Evolutionary conservation across 495 filamentous ascomycete species (phyloP).

Genomic region (Aspergillus mulundensis): DNA sequence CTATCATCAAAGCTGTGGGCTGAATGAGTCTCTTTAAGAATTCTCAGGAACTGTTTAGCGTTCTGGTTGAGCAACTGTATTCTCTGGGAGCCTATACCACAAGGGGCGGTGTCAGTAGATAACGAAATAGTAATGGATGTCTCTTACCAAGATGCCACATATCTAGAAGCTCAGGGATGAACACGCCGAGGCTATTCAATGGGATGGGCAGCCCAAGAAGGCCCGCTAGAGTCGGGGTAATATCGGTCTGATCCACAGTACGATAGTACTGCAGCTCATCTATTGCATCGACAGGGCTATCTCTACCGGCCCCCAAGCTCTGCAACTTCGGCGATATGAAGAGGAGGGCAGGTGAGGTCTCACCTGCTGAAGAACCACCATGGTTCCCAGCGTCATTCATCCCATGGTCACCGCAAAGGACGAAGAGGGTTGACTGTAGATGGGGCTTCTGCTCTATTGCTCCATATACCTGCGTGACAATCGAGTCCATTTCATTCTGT

Average conservation of each 20-base stretch:
- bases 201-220: slow-evolving; percentile 85
- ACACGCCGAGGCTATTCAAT: slow-evolving; percentile 86
- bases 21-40: slow-evolving; percentile 68
- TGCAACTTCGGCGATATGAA: slow-evolving; percentile 88
- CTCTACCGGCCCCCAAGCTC: slow-evolving; percentile 38
- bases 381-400: slow-evolving; percentile 99
- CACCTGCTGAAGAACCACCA: slow-evolving; percentile 84
- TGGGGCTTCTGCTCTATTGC: slow-evolving; percentile 67
- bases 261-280: slow-evolving; percentile 73
- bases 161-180: slow-evolving; percentile 71
- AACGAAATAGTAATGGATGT: background rate
- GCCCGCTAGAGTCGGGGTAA: slow-evolving; percentile 84
- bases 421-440: slow-evolving; percentile 72
- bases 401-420: slow-evolving; percentile 91
- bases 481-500: slow-evolving; percentile 88
- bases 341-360: slow-evolving; percentile 87
- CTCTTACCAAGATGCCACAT: slow-evolving; percentile 63
- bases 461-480: slow-evolving; percentile 70
- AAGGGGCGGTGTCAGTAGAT: too few species aligned
- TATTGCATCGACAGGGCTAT: slow-evolving; percentile 38
- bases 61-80: slow-evolving; percentile 67
- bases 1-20: slow-evolving; percentile 45
- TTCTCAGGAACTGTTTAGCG: slow-evolving; percentile 69
- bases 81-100: slow-evolving; percentile 47
- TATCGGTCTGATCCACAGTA: slow-evolving; percentile 85